Evolutionary conservation across 768 basidiomycete species (phyloP).

Genomic region (Lactarius akahatsu): DNA sequence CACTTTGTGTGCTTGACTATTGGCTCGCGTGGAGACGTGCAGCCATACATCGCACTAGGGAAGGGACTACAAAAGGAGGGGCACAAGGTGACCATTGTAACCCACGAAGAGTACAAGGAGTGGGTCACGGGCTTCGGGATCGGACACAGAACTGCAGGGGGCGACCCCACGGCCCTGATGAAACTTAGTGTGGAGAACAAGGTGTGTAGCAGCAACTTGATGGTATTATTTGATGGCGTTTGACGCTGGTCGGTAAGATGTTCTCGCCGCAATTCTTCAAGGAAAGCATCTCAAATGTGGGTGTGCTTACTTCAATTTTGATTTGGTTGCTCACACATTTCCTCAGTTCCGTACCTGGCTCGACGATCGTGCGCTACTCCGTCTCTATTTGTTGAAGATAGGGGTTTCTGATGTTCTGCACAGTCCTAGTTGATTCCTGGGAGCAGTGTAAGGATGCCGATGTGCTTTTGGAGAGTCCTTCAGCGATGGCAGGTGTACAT

Average conservation of each 20-base stretch:
- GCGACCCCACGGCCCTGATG: slow-evolving; percentile 69
- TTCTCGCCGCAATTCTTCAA: slow-evolving; percentile 73
- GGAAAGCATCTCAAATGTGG: slow-evolving; percentile 53
- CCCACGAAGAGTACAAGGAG: slow-evolving; percentile 48
- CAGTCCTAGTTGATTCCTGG: slow-evolving; percentile 64
- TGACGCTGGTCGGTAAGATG: slow-evolving; percentile 47
- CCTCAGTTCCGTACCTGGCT: slow-evolving; percentile 62
- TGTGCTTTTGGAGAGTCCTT: slow-evolving; percentile 64
- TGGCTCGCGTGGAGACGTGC: slow-evolving; percentile 56
- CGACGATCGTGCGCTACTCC: slow-evolving; percentile 50
- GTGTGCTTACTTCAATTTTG: slow-evolving; percentile 26
- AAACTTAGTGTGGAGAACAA: slow-evolving; percentile 54
- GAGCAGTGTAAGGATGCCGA: slow-evolving; percentile 62
- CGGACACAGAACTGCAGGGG: slow-evolving; percentile 59
- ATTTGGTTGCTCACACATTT: slow-evolving; percentile 7
- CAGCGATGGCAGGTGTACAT: slow-evolving; percentile 69
- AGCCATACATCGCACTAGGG: slow-evolving; percentile 50
- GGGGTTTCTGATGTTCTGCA: background rate
- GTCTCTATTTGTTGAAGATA: background rate
- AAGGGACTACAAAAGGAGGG: slow-evolving; percentile 43
- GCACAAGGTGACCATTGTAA: slow-evolving; percentile 48
- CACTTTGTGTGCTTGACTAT: slow-evolving; percentile 67
- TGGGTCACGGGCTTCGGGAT: slow-evolving; percentile 65
- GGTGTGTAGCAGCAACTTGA: slow-evolving; percentile 28
- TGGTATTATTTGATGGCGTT: background rate